A percentile compares a stretch with the other conserved stretches of the same genome.
phyloP scores from a whole-genome alignment of 768 basidiomycete genomes.

The Amylocystis lapponica region DNA sequence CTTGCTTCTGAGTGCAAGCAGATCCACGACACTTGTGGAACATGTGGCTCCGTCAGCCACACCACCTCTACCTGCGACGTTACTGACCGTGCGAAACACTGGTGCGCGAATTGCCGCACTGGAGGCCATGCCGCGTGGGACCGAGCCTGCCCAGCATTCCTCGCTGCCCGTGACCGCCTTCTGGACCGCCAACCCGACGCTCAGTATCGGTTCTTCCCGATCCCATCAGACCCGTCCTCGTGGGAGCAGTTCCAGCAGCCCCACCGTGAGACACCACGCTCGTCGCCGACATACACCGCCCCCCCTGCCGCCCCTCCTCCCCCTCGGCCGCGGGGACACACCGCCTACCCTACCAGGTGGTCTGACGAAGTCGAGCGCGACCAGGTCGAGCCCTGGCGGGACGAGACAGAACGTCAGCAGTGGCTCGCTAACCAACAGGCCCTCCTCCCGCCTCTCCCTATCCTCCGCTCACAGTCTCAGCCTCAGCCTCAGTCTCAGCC shows the following conservation, averaged over 20 bases:
- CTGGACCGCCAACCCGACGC: neutral
- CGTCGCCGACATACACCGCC: too few relatives aligned
- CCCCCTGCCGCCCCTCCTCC: too few relatives aligned
- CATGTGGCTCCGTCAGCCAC: constrained; percentile 15
- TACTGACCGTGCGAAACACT: constrained; percentile 1
- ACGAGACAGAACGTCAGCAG: neutral
- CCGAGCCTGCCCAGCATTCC: constrained; percentile 17
- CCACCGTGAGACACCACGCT: too few relatives aligned
- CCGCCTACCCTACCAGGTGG: too few relatives aligned
- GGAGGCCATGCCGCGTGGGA: constrained; percentile 26
- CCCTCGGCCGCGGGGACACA: too few relatives aligned
- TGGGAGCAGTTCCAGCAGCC: too few relatives aligned
- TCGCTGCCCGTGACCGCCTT: neutral
- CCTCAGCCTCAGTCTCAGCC: neutral
- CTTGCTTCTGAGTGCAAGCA: constrained; percentile 10
- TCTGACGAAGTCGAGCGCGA: too few relatives aligned
- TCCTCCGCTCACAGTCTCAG: neutral
- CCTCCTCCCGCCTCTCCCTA: neutral
- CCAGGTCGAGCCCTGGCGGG: too few relatives aligned
- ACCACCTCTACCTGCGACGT: constrained; percentile 13
- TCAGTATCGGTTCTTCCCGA: constrained; percentile 7
- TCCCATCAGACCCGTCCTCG: constrained; percentile 3
- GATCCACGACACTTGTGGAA: constrained; percentile 10
- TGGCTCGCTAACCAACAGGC: neutral
- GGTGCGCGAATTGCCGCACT: constrained; percentile 22